phyloP scores from a whole-genome alignment of 1,284 basidiomycete genomes.

The Malassezia dermatis region DNA sequence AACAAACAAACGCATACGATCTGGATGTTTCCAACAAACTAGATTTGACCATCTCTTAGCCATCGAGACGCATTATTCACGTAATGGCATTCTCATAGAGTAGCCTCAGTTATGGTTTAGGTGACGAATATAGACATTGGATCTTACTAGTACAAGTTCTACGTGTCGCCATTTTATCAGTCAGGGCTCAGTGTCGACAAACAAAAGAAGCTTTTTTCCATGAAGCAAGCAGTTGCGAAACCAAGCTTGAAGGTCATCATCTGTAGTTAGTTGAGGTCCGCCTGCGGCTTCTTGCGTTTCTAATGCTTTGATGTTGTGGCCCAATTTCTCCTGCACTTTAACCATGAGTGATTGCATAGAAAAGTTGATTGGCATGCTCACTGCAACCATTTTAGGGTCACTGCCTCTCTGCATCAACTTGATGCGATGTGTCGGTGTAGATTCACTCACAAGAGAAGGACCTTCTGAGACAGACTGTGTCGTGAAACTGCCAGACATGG shows the following conservation, averaged over 20 bases:
- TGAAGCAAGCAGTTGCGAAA: neutral
- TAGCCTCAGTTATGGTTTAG: too few species aligned
- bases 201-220: conserved; percentile 9
- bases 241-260: conserved; percentile 7
- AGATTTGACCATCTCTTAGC: too few species aligned
- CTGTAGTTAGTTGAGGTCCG: neutral
- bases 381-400: conserved; percentile 79
- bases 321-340: conserved; percentile 77
- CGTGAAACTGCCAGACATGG: conserved; percentile 23
- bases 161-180: neutral
- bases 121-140: neutral
- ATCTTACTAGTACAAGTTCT: neutral
- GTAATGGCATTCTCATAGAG: too few species aligned
- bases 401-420: conserved; percentile 87
- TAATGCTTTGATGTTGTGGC: conserved; percentile 61
- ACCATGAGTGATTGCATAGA: conserved; percentile 73
- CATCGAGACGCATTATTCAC: too few species aligned
- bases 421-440: conserved; percentile 60
- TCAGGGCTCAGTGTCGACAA: neutral
- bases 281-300: conserved; percentile 32
- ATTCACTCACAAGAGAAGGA: conserved; percentile 6
- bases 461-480: conserved; percentile 18
- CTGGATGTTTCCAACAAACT: too few species aligned
- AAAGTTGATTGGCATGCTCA: conserved; percentile 90
- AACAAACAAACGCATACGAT: too few species aligned